phyloP scores from a whole-genome alignment of 441 rosid species.

The Arabidopsis lyrata region DNA sequence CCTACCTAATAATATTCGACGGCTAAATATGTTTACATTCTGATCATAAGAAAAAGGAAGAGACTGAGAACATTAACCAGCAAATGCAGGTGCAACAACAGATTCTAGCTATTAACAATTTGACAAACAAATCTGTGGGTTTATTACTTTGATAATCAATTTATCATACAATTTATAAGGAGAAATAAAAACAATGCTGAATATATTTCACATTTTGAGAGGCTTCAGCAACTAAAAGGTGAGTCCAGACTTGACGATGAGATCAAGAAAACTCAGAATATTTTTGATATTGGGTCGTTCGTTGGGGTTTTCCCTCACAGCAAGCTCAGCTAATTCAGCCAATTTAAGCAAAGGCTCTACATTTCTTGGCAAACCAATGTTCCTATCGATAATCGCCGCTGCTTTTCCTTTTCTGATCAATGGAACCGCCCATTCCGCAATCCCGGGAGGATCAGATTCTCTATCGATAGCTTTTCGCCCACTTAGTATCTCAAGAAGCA shows the following conservation, averaged over 20 bases:
- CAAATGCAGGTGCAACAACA: background rate
- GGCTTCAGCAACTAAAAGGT: conserved; percentile 39
- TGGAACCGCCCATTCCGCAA: conserved; percentile 62
- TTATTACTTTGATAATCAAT: conserved; percentile 37
- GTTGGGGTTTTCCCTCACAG: conserved; percentile 54
- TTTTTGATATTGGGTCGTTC: conserved; percentile 58
- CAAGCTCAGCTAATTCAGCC: conserved; percentile 64
- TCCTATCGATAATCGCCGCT: conserved; percentile 61
- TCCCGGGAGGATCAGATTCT: conserved; percentile 47
- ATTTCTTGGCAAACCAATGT: conserved; percentile 58
- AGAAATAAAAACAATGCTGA: conserved; percentile 12
- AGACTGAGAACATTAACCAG: background rate
- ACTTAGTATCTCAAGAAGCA: conserved; percentile 54
- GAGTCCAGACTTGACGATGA: conserved; percentile 57
- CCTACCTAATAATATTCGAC: background rate
- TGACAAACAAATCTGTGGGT: conserved; percentile 26
- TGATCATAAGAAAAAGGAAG: background rate
- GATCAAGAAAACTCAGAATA: conserved; percentile 50
- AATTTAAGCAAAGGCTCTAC: conserved; percentile 70
- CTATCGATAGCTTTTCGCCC: conserved; percentile 53
- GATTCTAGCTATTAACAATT: background rate
- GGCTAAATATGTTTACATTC: background rate
- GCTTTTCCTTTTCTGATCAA: conserved; percentile 62
- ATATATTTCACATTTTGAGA: conserved; percentile 33
- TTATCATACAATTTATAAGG: conserved; percentile 31